A percentile compares a stretch with the other conserved stretches of the same genome.
Evolutionary conservation across 1,284 basidiomycete species (phyloP).

Genomic region (Austroboletus novae-zelandiae): DNA sequence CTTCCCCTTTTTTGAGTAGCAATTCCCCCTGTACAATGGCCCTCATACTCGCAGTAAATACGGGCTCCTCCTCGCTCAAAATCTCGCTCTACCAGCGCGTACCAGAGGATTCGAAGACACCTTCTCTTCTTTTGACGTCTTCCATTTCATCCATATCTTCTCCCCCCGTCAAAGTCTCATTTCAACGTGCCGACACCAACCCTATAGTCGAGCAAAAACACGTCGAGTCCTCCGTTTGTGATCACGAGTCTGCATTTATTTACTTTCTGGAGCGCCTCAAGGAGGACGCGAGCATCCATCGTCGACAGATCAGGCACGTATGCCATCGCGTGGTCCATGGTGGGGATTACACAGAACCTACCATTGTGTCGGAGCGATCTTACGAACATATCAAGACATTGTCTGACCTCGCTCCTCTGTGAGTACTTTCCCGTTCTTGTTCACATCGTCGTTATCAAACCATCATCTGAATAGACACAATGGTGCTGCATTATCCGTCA

Average conservation of each 20-base stretch:
- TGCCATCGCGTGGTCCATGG: conserved; percentile 85
- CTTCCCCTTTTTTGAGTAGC: not conserved
- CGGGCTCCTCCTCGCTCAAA: conserved; percentile 78
- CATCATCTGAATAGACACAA: conserved; percentile 48
- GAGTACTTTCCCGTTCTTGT: conserved; percentile 32
- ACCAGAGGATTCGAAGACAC: conserved; percentile 21
- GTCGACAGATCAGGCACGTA: conserved; percentile 47
- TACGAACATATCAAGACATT: conserved; percentile 72
- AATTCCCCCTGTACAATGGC: conserved; percentile 17
- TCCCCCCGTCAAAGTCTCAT: conserved; percentile 51
- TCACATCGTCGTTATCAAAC: not conserved
- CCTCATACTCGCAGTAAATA: conserved; percentile 63
- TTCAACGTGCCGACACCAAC: conserved; percentile 32
- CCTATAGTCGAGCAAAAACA: not conserved
- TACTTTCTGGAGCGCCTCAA: conserved; percentile 57
- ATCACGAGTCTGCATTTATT: conserved; percentile 64
- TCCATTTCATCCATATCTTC: conserved; percentile 57
- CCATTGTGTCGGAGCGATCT: conserved; percentile 60
- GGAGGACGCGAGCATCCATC: conserved; percentile 43
- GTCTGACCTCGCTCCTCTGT: conserved; percentile 79
- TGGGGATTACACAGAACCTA: conserved; percentile 67
- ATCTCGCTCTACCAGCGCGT: conserved; percentile 56
- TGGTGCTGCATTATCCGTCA: conserved; percentile 58
- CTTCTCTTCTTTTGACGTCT: conserved; percentile 48
- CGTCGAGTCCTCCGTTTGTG: conserved; percentile 40